Evolutionary conservation across 495 filamentous ascomycete species (phyloP), one percentile per base, ranked within the genome.

Genomic region (Bacidia rubella): DNA sequence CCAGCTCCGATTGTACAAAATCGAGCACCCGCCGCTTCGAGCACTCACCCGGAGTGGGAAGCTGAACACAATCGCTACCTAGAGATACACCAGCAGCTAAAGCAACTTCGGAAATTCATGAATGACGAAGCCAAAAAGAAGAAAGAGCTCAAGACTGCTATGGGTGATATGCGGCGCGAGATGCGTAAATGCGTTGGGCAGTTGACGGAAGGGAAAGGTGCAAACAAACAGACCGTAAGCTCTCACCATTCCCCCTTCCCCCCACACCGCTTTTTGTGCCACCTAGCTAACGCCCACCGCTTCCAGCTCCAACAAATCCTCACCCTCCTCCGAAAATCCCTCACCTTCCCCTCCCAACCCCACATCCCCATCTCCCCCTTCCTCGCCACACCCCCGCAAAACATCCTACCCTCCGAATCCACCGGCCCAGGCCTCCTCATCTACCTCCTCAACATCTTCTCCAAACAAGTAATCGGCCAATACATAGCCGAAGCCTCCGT

Each of bases 391-490:
- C 72, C 73, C 4, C 74, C 82, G 20, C 68, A 77, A 9, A 68
- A 75, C n/a, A 54, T 67, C 2, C 63, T 76, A 42, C 78, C 81
- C 57, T 75, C 79, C 25, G 17, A 12, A 10, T 4, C 5, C 47
- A 2, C 26, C 11, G 68, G 76, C 19, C 82, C 90, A 0, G 78
- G 78, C 0, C 63, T 90, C 4, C 81, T 95, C 52, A 65, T 97
- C 27, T 97, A 90, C 64, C 74, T 85, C 2, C 70, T 96, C 41
- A 93, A 90, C 60, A 78, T 86, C 19, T 81, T 97, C 54, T 68
- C 83, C 42, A 99, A 99, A 65, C 69, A 72, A 23, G 68, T 86
- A 49, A 75, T 95, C 47, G 69, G 72, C 0, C 88, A 94, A 49
- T 83, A 90, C 55, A 72, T 86, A 51, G 74, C 74, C 52, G 89